A percentile compares a stretch with the other conserved stretches of the same genome.
Conservation (phyloP, 805 yeast genomes). For the Candida sithepensis region DNA sequence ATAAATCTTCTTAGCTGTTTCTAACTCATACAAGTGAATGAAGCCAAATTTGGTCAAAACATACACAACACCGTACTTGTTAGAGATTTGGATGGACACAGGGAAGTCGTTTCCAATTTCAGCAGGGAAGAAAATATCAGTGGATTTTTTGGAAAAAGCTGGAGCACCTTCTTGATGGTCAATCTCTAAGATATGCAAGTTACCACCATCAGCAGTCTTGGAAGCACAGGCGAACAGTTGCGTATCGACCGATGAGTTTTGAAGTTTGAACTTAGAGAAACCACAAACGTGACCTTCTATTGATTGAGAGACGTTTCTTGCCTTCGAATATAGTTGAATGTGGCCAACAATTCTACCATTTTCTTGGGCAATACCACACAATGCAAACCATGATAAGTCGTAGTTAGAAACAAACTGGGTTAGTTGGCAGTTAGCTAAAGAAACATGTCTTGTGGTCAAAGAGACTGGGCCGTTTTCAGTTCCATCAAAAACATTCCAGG, state of each 20-base stretch:
- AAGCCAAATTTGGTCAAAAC: slow-evolving; percentile 94
- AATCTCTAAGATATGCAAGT: slow-evolving; percentile 89
- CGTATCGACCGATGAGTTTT: slow-evolving; percentile 71
- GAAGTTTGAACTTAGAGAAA: slow-evolving; percentile 73
- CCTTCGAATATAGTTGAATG: slow-evolving; percentile 85
- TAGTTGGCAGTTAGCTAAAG: slow-evolving; percentile 77
- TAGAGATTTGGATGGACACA: slow-evolving; percentile 80
- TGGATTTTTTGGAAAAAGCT: slow-evolving; percentile 81
- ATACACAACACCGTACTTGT: slow-evolving; percentile 82
- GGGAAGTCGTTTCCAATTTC: slow-evolving; percentile 98
- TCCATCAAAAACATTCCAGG: slow-evolving; percentile 82
- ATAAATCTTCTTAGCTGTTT: slow-evolving; percentile 86
- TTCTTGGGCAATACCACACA: slow-evolving; percentile 92
- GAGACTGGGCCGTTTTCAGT: slow-evolving; percentile 77
- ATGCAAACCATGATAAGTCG: slow-evolving; percentile 86
- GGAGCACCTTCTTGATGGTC: slow-evolving; percentile 88
- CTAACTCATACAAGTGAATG: slow-evolving; percentile 92
- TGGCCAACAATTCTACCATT: slow-evolving; percentile 94
- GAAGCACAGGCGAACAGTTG: slow-evolving; percentile 92
- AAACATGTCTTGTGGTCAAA: slow-evolving; percentile 79
- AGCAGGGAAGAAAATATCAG: slow-evolving; percentile 93
- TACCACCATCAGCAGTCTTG: slow-evolving; percentile 78
- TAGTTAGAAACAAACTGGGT: slow-evolving; percentile 85
- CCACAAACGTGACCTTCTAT: slow-evolving; percentile 97
- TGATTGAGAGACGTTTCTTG: slow-evolving; percentile 90